Base-by-base conservation (phyloP, 805 yeast genomes). In the Saccharomyces jurei region DNA sequence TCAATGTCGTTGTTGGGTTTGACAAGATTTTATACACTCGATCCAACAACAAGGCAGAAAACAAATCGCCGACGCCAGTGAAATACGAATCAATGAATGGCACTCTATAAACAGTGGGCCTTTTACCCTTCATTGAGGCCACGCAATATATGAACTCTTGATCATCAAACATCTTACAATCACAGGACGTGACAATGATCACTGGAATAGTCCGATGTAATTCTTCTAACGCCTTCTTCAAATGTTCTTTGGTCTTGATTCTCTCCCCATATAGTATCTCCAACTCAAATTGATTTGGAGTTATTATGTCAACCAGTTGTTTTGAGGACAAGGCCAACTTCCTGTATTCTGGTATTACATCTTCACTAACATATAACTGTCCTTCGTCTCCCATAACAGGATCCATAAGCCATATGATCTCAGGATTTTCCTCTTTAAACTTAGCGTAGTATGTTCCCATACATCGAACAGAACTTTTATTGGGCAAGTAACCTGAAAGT, bases 1-100 rank as follows among this genome's bases (percentile, higher is more conserved):
- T 46, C 17, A 57, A 28, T 25, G 48, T 26, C 48, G 25, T 14
- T 53, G 27, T 3, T 50, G 26, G n/a, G 47, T 49, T n/a, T 8
- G 52, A 50, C n/a, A 60, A 48, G n/a, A 60, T 58, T 46, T 66
- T 67, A 60, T 69, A 73, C 29, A 84, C 72, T 60, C 87, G 78
- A 67, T 86, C 95, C 5, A 88, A 61, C 31, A 90, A 68, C 44
- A 91, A 68, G 0, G 96, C 92, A 0, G 96, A 84, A 62, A 92
- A 91, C 46, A 91, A 70, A 64, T 91, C 98, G 6, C 98, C 98
- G 0, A 94, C 96, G 1, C 98, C 98, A 0, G 97, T 89, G 71
- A 91, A 92, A 67, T 92, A 89, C 4, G 92, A 84, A 53, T 84
- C 81, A 46, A 89, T 79, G 36, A 77, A 74, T 1, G 87, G 86